Evolutionary conservation across 192 early-diverging fungal genomes (phyloP).

Genomic region (Coemansia sp.): DNA sequence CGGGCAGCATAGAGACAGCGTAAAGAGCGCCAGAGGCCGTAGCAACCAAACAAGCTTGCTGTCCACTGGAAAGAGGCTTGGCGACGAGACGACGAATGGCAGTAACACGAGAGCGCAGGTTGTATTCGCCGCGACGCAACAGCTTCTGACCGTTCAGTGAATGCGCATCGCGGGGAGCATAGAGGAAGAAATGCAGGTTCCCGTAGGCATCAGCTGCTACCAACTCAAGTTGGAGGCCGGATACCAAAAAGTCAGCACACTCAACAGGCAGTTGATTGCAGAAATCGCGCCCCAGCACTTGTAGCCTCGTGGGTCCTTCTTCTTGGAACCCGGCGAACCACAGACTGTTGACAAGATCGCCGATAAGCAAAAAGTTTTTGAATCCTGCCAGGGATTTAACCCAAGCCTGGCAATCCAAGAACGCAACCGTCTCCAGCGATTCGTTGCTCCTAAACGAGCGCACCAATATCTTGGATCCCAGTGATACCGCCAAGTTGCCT

Average conservation of each 20-base stretch:
- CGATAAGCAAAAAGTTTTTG: slow-evolving; percentile 85
- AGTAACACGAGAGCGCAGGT: slow-evolving; percentile 73
- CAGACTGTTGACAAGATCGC: slow-evolving; percentile 82
- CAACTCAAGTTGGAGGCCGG: slow-evolving; percentile 71
- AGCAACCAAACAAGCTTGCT: slow-evolving; percentile 55
- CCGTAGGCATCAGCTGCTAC: slow-evolving; percentile 71
- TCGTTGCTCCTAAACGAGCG: slow-evolving; percentile 81
- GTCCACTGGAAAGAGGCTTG: slow-evolving; percentile 11
- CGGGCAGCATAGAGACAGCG: slow-evolving; percentile 63
- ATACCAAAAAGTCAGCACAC: slow-evolving; percentile 73
- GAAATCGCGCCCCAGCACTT: slow-evolving; percentile 86
- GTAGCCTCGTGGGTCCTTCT: slow-evolving; percentile 82
- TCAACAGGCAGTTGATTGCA: slow-evolving; percentile 68
- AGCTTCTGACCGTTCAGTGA: slow-evolving; percentile 87
- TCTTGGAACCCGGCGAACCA: slow-evolving; percentile 96
- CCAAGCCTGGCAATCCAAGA: slow-evolving; percentile 91
- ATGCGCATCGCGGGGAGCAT: slow-evolving; percentile 85
- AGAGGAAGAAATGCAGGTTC: slow-evolving; percentile 79
- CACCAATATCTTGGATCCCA: slow-evolving; percentile 86
- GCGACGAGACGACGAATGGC: slow-evolving; percentile 62
- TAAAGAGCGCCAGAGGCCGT: slow-evolving; percentile 27
- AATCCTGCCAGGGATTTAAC: slow-evolving; percentile 76
- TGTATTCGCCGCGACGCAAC: slow-evolving; percentile 85
- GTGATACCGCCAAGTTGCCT: slow-evolving; percentile 82
- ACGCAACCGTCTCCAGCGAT: slow-evolving; percentile 84